phyloP scores from a whole-genome alignment of 1,284 basidiomycete genomes.

The Marasmius tenuissimus region DNA sequence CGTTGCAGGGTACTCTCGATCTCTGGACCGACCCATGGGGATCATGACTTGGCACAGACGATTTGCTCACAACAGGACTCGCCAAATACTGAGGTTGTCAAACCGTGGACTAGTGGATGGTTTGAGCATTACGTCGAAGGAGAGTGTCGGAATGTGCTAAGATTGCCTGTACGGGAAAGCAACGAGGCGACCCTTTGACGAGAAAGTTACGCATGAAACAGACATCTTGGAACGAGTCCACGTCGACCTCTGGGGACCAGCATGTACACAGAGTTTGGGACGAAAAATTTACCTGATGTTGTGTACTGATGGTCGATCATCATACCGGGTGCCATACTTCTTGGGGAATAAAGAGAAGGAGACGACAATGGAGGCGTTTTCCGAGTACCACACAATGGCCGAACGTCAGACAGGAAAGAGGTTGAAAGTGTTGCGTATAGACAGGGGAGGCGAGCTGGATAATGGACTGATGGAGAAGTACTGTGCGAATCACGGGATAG shows the following conservation, averaged over 20 bases:
- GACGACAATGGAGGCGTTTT: background rate
- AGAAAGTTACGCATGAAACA: slow-evolving; percentile 7
- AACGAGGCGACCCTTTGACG: slow-evolving; percentile 16
- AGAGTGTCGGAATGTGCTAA: background rate
- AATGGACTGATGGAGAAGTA: background rate
- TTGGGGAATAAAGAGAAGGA: background rate
- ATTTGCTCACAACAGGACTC: slow-evolving; percentile 2
- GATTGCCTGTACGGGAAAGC: slow-evolving; percentile 15
- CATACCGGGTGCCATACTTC: background rate
- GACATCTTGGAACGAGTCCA: slow-evolving; percentile 13
- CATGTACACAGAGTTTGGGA: slow-evolving; percentile 10
- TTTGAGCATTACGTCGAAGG: slow-evolving; percentile 3
- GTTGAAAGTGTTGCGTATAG: slow-evolving; percentile 21
- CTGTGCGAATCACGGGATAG: background rate
- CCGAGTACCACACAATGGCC: background rate
- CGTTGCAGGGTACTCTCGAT: too few species aligned
- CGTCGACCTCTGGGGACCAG: slow-evolving; percentile 17
- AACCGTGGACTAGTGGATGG: background rate
- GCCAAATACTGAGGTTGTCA: background rate
- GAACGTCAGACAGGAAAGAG: background rate
- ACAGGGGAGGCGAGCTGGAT: slow-evolving; percentile 11
- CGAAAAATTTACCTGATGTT: slow-evolving; percentile 6
- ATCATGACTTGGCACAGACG: slow-evolving; percentile 7
- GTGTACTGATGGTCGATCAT: slow-evolving; percentile 10
- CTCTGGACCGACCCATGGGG: background rate